phyloP scores from a whole-genome alignment of 106 monocot species.

The Dioscorea zingiberensis region DNA sequence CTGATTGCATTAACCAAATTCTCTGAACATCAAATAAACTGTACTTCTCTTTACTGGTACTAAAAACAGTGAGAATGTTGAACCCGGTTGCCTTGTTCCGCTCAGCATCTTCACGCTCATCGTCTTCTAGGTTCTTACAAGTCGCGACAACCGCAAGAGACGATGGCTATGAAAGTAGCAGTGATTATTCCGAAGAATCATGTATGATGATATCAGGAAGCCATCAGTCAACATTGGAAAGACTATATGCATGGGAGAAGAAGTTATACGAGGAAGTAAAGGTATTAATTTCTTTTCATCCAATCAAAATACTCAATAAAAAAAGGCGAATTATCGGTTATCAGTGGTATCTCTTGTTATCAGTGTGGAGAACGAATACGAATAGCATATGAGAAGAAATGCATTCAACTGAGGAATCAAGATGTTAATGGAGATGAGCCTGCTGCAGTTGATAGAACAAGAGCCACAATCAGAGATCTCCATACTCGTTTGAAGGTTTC shows the following conservation, averaged over 20 bases:
- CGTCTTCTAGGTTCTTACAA: conserved; percentile 55
- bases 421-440: conserved; percentile 77
- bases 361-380: conserved; percentile 68
- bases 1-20: too few species aligned
- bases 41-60: too few species aligned
- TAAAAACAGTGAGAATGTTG: conserved; percentile 46
- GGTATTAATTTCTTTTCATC: conserved; percentile 31
- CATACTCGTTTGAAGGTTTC: conserved; percentile 55
- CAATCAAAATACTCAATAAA: too few species aligned
- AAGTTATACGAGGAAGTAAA: conserved; percentile 94
- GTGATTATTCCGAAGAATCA: conserved; percentile 63
- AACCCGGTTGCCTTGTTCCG: conserved; percentile 77
- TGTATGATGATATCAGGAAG: conserved; percentile 65
- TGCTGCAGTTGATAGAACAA: conserved; percentile 56
- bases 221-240: conserved; percentile 77
- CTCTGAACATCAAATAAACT: too few species aligned
- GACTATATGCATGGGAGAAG: conserved; percentile 92
- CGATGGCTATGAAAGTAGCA: conserved; percentile 42
- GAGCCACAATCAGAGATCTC: conserved; percentile 58
- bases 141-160: conserved; percentile 17
- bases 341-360: too few species aligned
- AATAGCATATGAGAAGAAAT: conserved; percentile 73
- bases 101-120: conserved; percentile 57
- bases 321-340: too few species aligned
- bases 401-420: conserved; percentile 60